Percentiles rank a stretch among this genome's conserved stretches.
These are phyloP conservation scores for Aureobasidium subglaciale DNA, from an alignment of 2,329 filamentous ascomycete species.

Conservation along the genomic window DNA sequence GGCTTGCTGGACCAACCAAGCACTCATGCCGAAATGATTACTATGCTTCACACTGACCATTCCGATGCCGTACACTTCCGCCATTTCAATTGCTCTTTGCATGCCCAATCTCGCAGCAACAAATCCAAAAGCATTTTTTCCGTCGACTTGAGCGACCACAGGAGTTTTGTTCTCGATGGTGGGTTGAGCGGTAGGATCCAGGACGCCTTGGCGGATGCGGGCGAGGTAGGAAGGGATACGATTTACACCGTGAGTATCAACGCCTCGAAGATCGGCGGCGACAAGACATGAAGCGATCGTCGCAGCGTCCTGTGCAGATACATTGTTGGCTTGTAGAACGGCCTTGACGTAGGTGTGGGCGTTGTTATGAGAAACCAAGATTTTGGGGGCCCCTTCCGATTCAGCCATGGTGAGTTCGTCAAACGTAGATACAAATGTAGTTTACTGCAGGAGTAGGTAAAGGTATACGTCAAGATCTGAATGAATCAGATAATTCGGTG, in stretches of 20 bases:
- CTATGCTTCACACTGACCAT: slow-evolving; percentile 67
- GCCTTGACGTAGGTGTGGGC: slow-evolving; percentile 41
- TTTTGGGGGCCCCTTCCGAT: slow-evolving; percentile 47
- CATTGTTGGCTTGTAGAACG: slow-evolving; percentile 53
- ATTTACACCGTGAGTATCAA: slow-evolving; percentile 71
- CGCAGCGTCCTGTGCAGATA: slow-evolving; percentile 49
- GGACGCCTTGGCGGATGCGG: slow-evolving; percentile 60
- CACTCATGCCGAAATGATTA: slow-evolving; percentile 76
- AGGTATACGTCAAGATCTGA: too few relatives aligned
- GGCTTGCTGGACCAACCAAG: slow-evolving; percentile 69
- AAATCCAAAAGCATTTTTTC: slow-evolving; percentile 66
- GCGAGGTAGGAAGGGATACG: slow-evolving; percentile 69
- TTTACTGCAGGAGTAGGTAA: too few relatives aligned
- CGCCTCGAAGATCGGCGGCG: slow-evolving; percentile 65
- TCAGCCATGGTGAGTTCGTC: background rate
- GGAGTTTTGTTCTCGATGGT: slow-evolving; percentile 56
- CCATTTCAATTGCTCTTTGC: slow-evolving; percentile 58
- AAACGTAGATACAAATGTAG: too few relatives aligned
- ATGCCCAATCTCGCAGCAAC: slow-evolving; percentile 59
- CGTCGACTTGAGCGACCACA: slow-evolving; percentile 59
- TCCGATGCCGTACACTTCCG: slow-evolving; percentile 59
- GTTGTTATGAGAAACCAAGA: slow-evolving; percentile 20
- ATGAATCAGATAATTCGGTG: too few relatives aligned
- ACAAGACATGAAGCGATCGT: slow-evolving; percentile 60
- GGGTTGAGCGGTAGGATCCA: slow-evolving; percentile 54